These are phyloP conservation scores for Hypholoma sublateritium DNA, from an alignment of 768 basidiomycete species.

Conservation along the genomic window DNA sequence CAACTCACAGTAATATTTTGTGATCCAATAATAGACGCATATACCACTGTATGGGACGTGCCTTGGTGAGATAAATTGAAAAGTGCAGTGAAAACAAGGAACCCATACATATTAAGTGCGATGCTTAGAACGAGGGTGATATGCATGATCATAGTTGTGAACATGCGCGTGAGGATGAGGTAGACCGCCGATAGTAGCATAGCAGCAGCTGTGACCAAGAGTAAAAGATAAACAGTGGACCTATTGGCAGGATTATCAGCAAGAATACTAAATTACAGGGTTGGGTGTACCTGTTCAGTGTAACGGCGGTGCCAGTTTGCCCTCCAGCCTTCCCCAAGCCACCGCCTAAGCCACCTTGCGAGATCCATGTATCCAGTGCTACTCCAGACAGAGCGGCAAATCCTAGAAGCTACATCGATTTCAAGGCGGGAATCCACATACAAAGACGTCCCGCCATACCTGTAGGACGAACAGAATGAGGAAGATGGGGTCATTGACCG, in stretches of 20 bases:
- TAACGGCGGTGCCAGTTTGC: conserved; percentile 55
- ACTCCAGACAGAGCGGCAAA: conserved; percentile 70
- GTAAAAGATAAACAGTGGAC: conserved; percentile 74
- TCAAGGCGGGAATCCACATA: neutral
- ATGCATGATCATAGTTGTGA: conserved; percentile 78
- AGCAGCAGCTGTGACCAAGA: conserved; percentile 69
- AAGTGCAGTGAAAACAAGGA: neutral
- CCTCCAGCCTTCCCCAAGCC: conserved; percentile 63
- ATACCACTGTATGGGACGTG: conserved; percentile 48
- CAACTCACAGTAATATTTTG: conserved; percentile 65
- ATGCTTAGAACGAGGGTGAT: conserved; percentile 68
- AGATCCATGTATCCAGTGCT: conserved; percentile 60
- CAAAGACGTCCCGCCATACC: conserved; percentile 31
- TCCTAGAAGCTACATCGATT: conserved; percentile 51
- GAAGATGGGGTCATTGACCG: conserved; percentile 71
- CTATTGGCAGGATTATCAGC: conserved; percentile 31
- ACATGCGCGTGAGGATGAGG: conserved; percentile 67
- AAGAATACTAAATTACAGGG: neutral
- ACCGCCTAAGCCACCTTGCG: conserved; percentile 67
- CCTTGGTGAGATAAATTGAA: neutral
- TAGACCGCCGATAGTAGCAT: conserved; percentile 66
- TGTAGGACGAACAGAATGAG: conserved; percentile 71
- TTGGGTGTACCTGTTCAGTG: conserved; percentile 57
- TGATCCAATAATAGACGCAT: conserved; percentile 74
- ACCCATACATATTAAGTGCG: conserved; percentile 58